These are phyloP conservation scores for Fusarium caatingaense DNA, from an alignment of 2,329 filamentous ascomycete species.

Conservation along the genomic window DNA sequence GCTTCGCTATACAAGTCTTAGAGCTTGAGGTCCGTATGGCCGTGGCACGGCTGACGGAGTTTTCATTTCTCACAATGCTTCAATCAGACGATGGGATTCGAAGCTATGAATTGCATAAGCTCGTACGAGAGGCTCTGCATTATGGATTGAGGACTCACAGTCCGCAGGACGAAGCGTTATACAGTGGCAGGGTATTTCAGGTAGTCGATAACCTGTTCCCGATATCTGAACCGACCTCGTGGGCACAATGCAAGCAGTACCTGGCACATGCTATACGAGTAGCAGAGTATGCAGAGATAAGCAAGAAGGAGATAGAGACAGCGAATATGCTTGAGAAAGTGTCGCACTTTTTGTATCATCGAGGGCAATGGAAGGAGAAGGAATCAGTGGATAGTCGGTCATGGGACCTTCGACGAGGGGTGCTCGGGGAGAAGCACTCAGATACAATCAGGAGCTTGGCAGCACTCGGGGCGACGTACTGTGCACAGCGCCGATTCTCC, in stretches of 20 bases:
- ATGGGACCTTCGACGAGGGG: not conserved
- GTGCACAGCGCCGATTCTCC: not conserved
- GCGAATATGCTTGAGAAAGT: accelerated
- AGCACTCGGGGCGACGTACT: not conserved
- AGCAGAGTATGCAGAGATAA: not conserved
- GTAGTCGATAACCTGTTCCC: not conserved
- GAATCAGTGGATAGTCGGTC: not conserved
- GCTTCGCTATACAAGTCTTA: accelerated
- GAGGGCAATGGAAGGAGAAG: not conserved
- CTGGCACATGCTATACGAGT: not conserved
- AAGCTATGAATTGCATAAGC: slow-evolving; percentile 2
- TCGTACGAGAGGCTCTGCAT: not conserved
- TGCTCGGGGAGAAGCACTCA: not conserved
- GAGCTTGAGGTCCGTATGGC: not conserved
- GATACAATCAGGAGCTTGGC: not conserved
- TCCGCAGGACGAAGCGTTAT: not conserved
- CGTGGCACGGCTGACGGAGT: not conserved
- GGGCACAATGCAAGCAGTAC: not conserved
- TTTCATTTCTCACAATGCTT: not conserved
- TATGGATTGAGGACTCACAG: accelerated
- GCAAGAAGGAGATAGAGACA: not conserved
- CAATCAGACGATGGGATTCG: not conserved
- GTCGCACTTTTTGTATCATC: accelerated
- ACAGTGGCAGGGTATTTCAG: not conserved
- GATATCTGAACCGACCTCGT: accelerated